Percentiles rank a stretch among this genome's conserved stretches.
Evolutionary conservation across 331 rosid species (phyloP).

Genomic region (Telfairia occidentalis): DNA sequence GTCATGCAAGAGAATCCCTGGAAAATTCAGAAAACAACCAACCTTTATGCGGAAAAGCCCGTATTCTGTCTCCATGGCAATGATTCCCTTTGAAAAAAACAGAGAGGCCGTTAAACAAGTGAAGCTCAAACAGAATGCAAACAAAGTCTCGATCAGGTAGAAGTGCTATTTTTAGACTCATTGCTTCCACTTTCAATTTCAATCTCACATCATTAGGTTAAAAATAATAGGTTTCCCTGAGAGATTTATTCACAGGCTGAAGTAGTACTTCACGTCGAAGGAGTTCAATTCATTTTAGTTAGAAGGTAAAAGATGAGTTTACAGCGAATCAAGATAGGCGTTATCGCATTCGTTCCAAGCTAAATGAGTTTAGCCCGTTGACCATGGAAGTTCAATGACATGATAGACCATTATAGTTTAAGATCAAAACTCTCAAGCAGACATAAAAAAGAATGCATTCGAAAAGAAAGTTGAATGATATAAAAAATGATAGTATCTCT

Average conservation of each 20-base stretch:
- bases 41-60: conserved; percentile 54
- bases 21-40: conserved; percentile 16
- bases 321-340: not conserved
- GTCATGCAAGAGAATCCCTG: not conserved
- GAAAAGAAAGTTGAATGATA: not conserved
- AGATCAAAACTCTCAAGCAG: too few species aligned
- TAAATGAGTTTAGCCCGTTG: too few species aligned
- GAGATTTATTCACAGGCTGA: not conserved
- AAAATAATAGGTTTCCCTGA: not conserved
- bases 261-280: not conserved
- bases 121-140: not conserved
- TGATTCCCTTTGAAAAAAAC: conserved; percentile 35
- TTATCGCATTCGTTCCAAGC: too few species aligned
- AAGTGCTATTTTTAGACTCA: not conserved
- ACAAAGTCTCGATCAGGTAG: not conserved
- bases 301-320: not conserved
- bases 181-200: not conserved
- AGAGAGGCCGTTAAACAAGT: not conserved
- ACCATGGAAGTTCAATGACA: too few species aligned
- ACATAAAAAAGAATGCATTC: not conserved
- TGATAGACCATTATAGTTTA: not conserved
- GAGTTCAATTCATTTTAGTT: not conserved
- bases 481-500: not conserved
- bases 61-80: conserved; percentile 62
- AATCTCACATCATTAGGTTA: not conserved